These are phyloP conservation scores for Powellomyces hirtus DNA, from an alignment of 192 early-diverging fungal genomes.

Conservation along the genomic window DNA sequence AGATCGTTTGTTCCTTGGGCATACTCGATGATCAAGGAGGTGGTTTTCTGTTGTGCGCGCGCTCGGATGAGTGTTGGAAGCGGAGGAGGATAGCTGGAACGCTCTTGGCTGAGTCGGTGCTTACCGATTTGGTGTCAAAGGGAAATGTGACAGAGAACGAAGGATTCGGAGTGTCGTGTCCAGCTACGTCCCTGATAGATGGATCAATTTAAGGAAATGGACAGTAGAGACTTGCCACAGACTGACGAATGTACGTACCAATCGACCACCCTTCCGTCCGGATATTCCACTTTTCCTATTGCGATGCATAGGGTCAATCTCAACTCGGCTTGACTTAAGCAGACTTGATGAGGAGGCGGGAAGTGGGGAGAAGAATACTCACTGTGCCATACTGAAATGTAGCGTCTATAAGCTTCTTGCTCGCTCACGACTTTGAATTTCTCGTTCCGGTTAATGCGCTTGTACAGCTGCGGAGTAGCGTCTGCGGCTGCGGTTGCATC, in stretches of 20 bases:
- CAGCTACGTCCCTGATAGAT: constrained; percentile 46
- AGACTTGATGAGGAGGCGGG: too few species aligned
- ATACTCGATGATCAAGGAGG: constrained; percentile 55
- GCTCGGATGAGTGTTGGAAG: constrained; percentile 5
- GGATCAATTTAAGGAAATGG: not conserved
- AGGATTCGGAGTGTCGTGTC: constrained; percentile 45
- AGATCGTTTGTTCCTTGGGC: constrained; percentile 59
- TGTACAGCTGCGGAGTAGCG: too few species aligned
- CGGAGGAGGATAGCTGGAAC: not conserved
- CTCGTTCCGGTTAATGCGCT: not conserved
- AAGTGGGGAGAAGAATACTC: too few species aligned
- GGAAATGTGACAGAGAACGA: constrained; percentile 51
- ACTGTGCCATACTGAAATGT: constrained; percentile 30
- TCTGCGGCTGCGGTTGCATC: too few species aligned
- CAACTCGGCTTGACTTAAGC: not conserved
- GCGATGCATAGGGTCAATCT: too few species aligned
- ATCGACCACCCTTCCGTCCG: constrained; percentile 48
- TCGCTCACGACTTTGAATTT: constrained; percentile 26
- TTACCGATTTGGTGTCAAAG: constrained; percentile 46
- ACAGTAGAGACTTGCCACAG: not conserved
- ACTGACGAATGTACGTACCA: constrained; percentile 26
- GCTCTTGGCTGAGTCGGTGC: not conserved
- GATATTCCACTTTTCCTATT: constrained; percentile 29
- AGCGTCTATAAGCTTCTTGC: constrained; percentile 44
- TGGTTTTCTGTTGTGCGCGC: constrained; percentile 47